phyloP scores from a whole-genome alignment of 2,329 filamentous ascomycete species.

The Colletotrichum australisinense region DNA sequence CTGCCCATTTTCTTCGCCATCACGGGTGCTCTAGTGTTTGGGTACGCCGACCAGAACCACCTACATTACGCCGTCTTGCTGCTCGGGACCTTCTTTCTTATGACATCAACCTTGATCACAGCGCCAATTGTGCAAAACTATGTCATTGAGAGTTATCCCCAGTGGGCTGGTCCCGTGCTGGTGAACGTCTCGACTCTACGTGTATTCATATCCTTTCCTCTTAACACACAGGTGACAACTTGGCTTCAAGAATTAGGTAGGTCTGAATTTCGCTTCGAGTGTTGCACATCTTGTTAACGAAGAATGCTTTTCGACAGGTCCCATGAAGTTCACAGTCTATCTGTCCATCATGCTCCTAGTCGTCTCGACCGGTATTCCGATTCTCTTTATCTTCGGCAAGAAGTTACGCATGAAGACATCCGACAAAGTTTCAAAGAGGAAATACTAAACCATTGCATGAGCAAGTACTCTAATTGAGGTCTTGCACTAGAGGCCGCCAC shows the following conservation, averaged over 20 bases:
- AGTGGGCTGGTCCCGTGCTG: slow-evolving; percentile 1
- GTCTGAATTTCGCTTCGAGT: background rate
- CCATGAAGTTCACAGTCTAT: background rate
- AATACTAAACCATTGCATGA: too few relatives aligned
- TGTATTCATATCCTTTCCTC: background rate
- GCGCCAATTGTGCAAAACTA: slow-evolving; percentile 44
- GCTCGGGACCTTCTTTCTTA: slow-evolving; percentile 35
- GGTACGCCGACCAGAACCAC: background rate
- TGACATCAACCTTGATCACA: slow-evolving; percentile 41
- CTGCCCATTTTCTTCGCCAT: background rate
- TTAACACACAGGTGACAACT: background rate
- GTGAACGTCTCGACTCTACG: background rate
- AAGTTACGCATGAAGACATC: background rate
- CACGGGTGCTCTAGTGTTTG: background rate
- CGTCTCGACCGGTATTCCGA: background rate
- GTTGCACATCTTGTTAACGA: background rate
- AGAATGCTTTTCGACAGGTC: background rate
- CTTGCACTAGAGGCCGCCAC: too few relatives aligned
- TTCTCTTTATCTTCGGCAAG: background rate
- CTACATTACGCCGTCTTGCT: background rate
- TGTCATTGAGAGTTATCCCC: slow-evolving; percentile 46
- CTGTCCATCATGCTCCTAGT: background rate
- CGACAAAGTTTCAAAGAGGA: background rate
- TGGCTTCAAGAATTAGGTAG: background rate
- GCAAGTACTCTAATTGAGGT: too few relatives aligned